phyloP scores from a whole-genome alignment of 2,329 filamentous ascomycete genomes.

The Diaporthe amygdali region DNA sequence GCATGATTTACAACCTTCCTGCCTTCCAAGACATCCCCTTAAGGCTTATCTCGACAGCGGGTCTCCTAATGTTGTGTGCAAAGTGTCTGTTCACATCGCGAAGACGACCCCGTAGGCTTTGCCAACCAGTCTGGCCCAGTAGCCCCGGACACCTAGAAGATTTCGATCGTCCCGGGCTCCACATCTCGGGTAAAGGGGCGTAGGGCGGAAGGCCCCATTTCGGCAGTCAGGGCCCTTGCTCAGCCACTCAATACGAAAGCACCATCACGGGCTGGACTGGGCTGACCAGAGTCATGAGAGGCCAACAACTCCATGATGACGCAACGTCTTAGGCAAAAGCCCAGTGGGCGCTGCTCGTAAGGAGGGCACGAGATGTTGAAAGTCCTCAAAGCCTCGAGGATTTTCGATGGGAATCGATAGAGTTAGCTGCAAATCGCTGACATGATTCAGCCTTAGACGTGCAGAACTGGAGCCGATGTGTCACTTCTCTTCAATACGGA shows the following conservation, averaged over 20 bases:
- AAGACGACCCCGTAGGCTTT: background rate
- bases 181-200: slow-evolving; percentile 16
- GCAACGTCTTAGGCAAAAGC: slow-evolving; percentile 4
- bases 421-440: background rate
- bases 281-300: slow-evolving; percentile 5
- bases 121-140: background rate
- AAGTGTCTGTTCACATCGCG: background rate
- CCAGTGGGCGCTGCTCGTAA: background rate
- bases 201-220: slow-evolving; percentile 13
- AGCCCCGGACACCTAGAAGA: background rate
- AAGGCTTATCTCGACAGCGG: slow-evolving; percentile 7
- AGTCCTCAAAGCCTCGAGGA: background rate
- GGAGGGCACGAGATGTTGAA: background rate
- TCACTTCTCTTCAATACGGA: background rate
- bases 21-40: slow-evolving; percentile 5
- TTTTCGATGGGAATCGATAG: background rate
- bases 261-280: slow-evolving; percentile 9
- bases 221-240: slow-evolving; percentile 9
- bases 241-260: slow-evolving; percentile 19
- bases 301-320: slow-evolving; percentile 3
- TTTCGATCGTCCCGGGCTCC: slow-evolving; percentile 6
- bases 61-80: background rate
- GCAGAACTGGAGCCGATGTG: background rate
- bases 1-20: background rate
- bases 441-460: background rate